phyloP scores from a whole-genome alignment of 257 asterid genomes.

The Paulownia fortunei region DNA sequence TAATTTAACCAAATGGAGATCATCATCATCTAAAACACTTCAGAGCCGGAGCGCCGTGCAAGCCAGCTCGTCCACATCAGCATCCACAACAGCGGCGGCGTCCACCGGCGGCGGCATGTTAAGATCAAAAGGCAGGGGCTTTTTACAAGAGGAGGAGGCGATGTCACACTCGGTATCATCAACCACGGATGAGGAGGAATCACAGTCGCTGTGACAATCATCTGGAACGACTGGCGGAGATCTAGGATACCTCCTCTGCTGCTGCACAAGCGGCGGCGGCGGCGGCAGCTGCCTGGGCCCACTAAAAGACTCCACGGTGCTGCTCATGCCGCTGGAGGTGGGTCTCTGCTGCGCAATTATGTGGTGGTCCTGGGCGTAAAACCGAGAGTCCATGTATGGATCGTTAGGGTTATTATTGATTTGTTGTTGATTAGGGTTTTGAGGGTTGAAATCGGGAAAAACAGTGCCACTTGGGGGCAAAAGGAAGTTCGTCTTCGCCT shows the following conservation, averaged over 20 bases:
- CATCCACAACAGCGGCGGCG: conserved; percentile 33
- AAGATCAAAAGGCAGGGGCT: conserved; percentile 50
- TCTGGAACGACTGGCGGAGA: conserved; percentile 74
- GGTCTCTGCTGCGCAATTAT: conserved; percentile 57
- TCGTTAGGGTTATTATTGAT: conserved; percentile 29
- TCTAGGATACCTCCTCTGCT: conserved; percentile 61
- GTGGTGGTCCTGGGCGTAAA: conserved; percentile 56
- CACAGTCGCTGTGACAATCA: conserved; percentile 72
- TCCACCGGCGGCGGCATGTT: conserved; percentile 40
- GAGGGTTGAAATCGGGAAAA: conserved; percentile 39
- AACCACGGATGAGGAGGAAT: conserved; percentile 63
- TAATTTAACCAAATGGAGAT: conserved; percentile 31
- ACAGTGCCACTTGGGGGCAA: conserved; percentile 30
- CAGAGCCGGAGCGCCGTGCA: conserved; percentile 48
- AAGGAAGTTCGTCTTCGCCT: conserved; percentile 73
- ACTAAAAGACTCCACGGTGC: conserved; percentile 78
- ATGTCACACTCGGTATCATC: conserved; percentile 52
- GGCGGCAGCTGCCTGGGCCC: conserved; percentile 58
- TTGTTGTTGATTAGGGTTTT: conserved; percentile 32
- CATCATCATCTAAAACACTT: conserved; percentile 17
- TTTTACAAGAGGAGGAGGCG: conserved; percentile 46
- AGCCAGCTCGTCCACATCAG: conserved; percentile 39
- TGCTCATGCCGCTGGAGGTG: conserved; percentile 72
- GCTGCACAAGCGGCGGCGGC: conserved; percentile 29
- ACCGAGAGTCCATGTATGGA: conserved; percentile 41